Base-by-base conservation (phyloP, 208 protist genomes). In the Leishmania martiniquensis region DNA sequence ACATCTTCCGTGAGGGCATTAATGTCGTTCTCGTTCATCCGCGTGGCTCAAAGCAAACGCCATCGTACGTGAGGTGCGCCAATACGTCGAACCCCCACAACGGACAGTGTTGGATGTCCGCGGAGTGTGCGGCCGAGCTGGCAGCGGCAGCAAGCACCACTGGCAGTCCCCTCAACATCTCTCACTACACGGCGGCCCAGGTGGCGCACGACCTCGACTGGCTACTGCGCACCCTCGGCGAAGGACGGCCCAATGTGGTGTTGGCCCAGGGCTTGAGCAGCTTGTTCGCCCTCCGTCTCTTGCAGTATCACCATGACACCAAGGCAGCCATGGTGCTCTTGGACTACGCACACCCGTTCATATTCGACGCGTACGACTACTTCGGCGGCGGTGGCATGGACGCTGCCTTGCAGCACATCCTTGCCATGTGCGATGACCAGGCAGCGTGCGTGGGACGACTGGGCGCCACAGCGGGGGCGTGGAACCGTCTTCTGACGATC, bases 1-100 rank as follows among this genome's bases (percentile, higher is more conserved):
- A 62, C 34, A 47, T 91, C 29, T 37, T 4, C 7, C 80, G 76
- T 17, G 45, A 73, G 5, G 72, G 80, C 37, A 78, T 91, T 7
- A 86, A 88, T 47, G 87, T 90, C 13, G 81, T 94, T 22, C n/a
- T 87, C 20, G 85, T 94, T 25, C 78, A 84, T 66, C 82, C 87
- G 2, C 85, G 90, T 51, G 90, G 90, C 34, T 80, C 77, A 29
- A 76, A 79, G 51, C 55, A 47, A 45, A 76, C 66, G 1, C 82
- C 75, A 32, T 86, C 74, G 55, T 80, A 68, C 62, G 79, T 73
- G 57, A 62, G 44, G 78, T 84, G 76, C 78, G 74, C 62, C n/a
- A 71, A 72, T 4, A 54, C 42, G 32, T 76, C 20, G 25, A 68
- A 68, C 37, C 52, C 75, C 7, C 57, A 51, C 37, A 44, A 62